Base-by-base conservation (phyloP, 164 flowering plant genomes). In the Kalanchoe fedtschenkoi region DNA sequence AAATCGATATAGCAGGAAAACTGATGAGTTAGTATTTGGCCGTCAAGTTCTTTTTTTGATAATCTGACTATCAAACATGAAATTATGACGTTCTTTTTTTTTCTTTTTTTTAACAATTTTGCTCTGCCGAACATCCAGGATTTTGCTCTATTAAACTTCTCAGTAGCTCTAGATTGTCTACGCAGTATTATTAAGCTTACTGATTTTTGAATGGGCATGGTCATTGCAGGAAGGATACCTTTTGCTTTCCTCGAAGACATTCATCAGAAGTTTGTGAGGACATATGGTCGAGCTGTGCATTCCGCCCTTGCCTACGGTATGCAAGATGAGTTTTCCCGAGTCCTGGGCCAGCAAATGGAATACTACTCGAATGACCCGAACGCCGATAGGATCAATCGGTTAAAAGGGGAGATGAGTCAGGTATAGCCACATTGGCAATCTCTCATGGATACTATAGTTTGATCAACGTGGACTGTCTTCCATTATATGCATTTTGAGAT, bases 361-460 rank as follows among this genome's bases (percentile, higher is more conserved):
- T 92, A 84, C 70, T 92, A 77, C 71, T 82, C 98, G 5, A 89
- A 62, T 78, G 98, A 92, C 63, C 96, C 98, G 3, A 88, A 88
- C 80, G 96, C 97, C 16, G 98, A 92, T 70, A 81, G 91, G 74
- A 83, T 92, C 59, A 92, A 86, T 68, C 77, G 96, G 57, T 70
- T 92, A 43, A 86, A 79, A 76, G 98, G 96, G 61, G 96, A 92
- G 85, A 87, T 92, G 98, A 77, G 81, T 70, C 98, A 92, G 89
- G 98, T 89, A 68, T 69, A 39, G 34, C 59, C 60, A 9, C 41
- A 17, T 35, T 63, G n/a, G n/a, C n/a, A n/a, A n/a, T n/a, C n/a
- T n/a, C n/a, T n/a, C n/a, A n/a, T n/a, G n/a, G n/a, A n/a, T n/a
- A n/a, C n/a, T n/a, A n/a, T n/a, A n/a, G n/a, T n/a, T n/a, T n/a